Evolutionary conservation across 2,329 filamentous ascomycete species (phyloP), one percentile per base, ranked within the genome.

Genomic region (Clarireedia paspali): DNA sequence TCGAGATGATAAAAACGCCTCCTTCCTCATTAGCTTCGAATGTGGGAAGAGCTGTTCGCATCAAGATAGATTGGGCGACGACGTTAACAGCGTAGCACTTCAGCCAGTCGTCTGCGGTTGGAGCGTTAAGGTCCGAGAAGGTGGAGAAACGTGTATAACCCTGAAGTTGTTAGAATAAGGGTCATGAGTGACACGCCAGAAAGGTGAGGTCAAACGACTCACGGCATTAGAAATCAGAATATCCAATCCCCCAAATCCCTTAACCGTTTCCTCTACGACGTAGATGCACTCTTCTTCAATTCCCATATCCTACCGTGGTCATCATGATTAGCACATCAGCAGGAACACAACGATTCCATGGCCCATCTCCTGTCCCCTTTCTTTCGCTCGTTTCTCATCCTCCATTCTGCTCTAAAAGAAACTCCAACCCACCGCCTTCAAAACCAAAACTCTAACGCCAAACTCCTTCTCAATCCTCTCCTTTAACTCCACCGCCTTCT

Each of bases 201-300:
- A 45, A 51, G 7, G 10, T 44, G 17, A 23, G n/a, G 20, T 27
- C 40, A 50, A 27, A 26, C 50, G 26, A 69, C 75, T 47, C 64
- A 83, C 80, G 17, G 84, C 83, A 68, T 88, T 87, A 10, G 81
- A 81, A 60, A 87, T 75, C 24, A 87, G 74, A 55, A 87, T 73
- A 70, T 88, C 84, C 30, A 88, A 66, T 0, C 84, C 83, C 2
- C 83, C 83, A 23, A 88, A 69, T 23, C 72, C 68, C 52, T 77
- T 70, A 58, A 82, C 76, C 2, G 80, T 77, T 45, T 80, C 73
- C 55, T 78, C 71, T 5, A 88, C 77, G 1, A 76, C 71, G 2
- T 72, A 72, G 47, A 73, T 70, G 59, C 81, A 82, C 47, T 84
- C 83, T 7, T 69, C 70, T 55, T 79, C 73, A 3, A 73, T 69